Base-by-base conservation (phyloP, 2,329 filamentous ascomycete species). In the Huntiella decipiens region DNA sequence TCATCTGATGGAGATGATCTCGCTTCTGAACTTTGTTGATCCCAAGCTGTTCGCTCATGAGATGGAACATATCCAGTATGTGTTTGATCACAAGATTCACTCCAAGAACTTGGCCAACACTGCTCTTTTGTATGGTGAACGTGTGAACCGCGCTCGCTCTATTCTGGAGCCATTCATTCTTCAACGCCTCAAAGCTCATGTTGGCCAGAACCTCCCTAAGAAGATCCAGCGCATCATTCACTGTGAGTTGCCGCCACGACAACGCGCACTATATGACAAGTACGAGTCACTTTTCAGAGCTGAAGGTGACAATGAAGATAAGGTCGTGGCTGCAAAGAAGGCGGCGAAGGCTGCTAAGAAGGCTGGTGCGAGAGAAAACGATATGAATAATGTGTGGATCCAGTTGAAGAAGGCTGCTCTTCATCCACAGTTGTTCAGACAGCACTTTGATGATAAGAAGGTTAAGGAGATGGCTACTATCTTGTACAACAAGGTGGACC, bases 101-200 rank as follows among this genome's bases (percentile, higher is more conserved):
- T 82, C 86, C 15, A 79, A 78, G 34, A 82, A 87, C 54, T 73
- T 80, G 6, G 74, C 79, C 48, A 79, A 95, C 57, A 82, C 82
- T 16, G 82, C 85, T 1, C 71, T 96, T 8, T 66, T 98, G 1
- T 93, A 91, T 16, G 79, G 76, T 38, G 84, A 94, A 58, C 79
- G 91, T 37, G 91, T 96, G 48, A 74, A 76, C 48, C 74, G 87
- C 38, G 91, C 91, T 2, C 78, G 87, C 46, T 85, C 82, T 0
- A 98, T 98, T 67, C 75, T 98, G 56, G 85, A 87, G 17, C 91
- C 91, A 0, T 98, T 98, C 57, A 91, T 98, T 45, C 66, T 98
- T 2, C 84, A 93, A 51, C 75, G 91, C 5, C 88, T 91, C 63
- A 98, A 98, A 64, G 76, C 83, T 42, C 86, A 96, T 56, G 87